A percentile compares a stretch with the other conserved stretches of the same genome.
Evolutionary conservation across 306 rosid genomes (phyloP).

Genomic region (Lagenaria siceraria): DNA sequence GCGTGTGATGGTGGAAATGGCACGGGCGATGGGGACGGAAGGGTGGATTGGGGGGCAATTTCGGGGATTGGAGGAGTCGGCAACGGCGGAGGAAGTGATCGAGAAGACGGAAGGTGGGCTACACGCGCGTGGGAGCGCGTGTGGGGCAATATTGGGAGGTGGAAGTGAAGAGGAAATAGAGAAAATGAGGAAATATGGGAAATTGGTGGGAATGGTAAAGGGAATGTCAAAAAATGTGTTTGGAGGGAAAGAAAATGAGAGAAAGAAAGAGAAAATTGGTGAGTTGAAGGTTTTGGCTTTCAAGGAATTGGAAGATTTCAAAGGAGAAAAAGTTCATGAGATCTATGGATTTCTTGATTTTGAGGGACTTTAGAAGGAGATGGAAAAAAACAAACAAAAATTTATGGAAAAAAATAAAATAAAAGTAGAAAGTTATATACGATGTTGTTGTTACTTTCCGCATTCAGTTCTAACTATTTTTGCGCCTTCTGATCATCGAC

Average conservation of each 20-base stretch:
- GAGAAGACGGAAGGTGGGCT: constrained; percentile 42
- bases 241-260: constrained; percentile 13
- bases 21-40: constrained; percentile 43
- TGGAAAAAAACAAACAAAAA: no score
- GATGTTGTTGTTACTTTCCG: no score
- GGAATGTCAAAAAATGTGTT: constrained; percentile 12
- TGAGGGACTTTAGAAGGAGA: neutral
- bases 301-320: constrained; percentile 25
- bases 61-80: neutral
- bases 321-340: constrained; percentile 12
- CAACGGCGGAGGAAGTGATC: neutral
- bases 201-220: constrained; percentile 29
- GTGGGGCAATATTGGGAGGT: constrained; percentile 65
- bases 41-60: constrained; percentile 34
- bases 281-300: constrained; percentile 27
- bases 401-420: no score
- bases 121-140: constrained; percentile 58
- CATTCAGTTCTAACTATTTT: no score
- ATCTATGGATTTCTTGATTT: constrained; percentile 29
- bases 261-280: neutral
- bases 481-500: no score
- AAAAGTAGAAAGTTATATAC: no score
- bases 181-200: constrained; percentile 31
- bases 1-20: constrained; percentile 39
- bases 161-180: constrained; percentile 47